A percentile compares a stretch with the other conserved stretches of the same genome.
Conservation (phyloP, 2,329 filamentous ascomycete genomes). For the Hypoxylon sp. region DNA sequence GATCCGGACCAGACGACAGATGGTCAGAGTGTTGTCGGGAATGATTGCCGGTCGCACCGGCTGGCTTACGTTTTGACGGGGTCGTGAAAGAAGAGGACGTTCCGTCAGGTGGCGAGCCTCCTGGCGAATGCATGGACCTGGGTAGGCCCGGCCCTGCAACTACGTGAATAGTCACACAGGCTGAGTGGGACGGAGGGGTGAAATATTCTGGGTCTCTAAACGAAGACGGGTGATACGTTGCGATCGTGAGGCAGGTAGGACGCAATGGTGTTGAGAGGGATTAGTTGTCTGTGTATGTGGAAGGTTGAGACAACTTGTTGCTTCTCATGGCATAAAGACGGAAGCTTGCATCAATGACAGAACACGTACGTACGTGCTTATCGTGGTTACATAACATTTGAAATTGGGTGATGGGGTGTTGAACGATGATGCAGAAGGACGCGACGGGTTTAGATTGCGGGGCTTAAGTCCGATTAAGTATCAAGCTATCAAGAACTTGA, state of each 20-base stretch:
- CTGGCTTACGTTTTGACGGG: slow-evolving; percentile 51
- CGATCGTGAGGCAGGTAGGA: slow-evolving; percentile 6
- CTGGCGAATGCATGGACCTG: slow-evolving; percentile 53
- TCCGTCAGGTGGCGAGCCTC: slow-evolving; percentile 47
- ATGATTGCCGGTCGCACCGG: slow-evolving; percentile 27
- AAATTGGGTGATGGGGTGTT: slow-evolving; percentile 1
- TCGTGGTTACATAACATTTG: neutral
- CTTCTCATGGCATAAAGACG: slow-evolving; percentile 3
- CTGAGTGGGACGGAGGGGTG: slow-evolving; percentile 26
- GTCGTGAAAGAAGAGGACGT: slow-evolving; percentile 45
- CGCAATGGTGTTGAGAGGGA: neutral
- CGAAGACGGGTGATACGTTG: slow-evolving; percentile 13
- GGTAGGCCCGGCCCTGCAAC: slow-evolving; percentile 51
- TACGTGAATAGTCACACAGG: slow-evolving; percentile 49
- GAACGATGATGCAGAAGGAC: slow-evolving; percentile 16
- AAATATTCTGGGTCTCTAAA: slow-evolving; percentile 14
- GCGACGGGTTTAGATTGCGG: slow-evolving; percentile 31
- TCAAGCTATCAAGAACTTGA: neutral
- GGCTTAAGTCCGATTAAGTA: slow-evolving; percentile 37
- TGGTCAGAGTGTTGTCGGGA: slow-evolving; percentile 29
- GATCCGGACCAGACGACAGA: slow-evolving; percentile 28
- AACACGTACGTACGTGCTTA: slow-evolving; percentile 3
- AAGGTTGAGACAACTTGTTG: neutral
- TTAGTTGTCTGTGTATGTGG: neutral
- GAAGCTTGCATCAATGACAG: slow-evolving; percentile 16